A percentile compares a stretch with the other conserved stretches of the same genome.
phyloP scores from a whole-genome alignment of 2,329 filamentous ascomycete genomes.

The Clonostachys byssicola region DNA sequence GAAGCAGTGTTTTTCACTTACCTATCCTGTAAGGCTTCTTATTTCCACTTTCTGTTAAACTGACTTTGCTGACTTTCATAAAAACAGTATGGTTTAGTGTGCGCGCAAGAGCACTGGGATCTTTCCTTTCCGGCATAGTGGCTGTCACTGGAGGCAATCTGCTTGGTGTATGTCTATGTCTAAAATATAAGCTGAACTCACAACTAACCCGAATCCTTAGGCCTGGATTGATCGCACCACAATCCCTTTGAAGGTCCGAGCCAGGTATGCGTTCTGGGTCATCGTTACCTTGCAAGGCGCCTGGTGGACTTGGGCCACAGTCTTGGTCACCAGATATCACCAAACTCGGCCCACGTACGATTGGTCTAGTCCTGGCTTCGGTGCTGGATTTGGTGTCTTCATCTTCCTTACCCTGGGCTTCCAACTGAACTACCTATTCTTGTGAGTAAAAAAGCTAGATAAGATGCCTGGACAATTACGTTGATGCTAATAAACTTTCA shows the following conservation, averaged over 20 bases:
- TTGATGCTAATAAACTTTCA: conserved; percentile 13
- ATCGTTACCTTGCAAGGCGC: conserved; percentile 57
- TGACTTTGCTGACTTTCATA: not conserved
- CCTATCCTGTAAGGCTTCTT: conserved; percentile 22
- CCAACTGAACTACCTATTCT: conserved; percentile 69
- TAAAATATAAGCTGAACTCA: not conserved
- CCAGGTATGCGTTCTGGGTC: conserved; percentile 48
- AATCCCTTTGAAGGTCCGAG: conserved; percentile 47
- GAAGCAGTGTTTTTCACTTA: conserved; percentile 74
- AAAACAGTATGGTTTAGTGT: conserved; percentile 62
- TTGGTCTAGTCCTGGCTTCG: conserved; percentile 61
- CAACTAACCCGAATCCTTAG: conserved; percentile 12
- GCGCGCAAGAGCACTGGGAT: conserved; percentile 63
- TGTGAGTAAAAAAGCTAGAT: conserved; percentile 34
- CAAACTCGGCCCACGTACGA: conserved; percentile 57
- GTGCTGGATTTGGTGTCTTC: conserved; percentile 62
- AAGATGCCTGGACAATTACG: not conserved
- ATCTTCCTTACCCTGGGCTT: conserved; percentile 64
- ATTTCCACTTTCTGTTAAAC: not conserved
- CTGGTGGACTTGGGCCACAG: conserved; percentile 70
- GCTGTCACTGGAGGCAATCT: conserved; percentile 63
- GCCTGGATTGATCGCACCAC: conserved; percentile 54
- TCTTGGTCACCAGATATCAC: conserved; percentile 59
- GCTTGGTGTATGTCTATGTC: conserved; percentile 43
- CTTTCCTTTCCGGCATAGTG: conserved; percentile 65